Evolutionary conservation across 331 rosid genomes (phyloP), one percentile per base, ranked within the genome.

Genomic region (Pyrus hybrid): DNA sequence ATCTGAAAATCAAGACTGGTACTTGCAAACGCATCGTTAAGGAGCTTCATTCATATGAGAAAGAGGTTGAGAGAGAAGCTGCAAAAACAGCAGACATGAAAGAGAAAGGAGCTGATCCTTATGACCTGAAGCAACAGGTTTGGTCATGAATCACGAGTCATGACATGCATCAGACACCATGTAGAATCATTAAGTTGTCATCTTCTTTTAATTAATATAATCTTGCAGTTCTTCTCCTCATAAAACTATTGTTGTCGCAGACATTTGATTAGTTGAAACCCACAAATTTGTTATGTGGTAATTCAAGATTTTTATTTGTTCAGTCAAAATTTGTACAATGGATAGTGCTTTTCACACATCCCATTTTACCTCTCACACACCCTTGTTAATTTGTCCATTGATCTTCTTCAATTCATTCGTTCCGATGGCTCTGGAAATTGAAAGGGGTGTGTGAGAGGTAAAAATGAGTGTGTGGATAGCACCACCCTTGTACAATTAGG

Each of bases 91-190:
- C 91, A 65, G 91, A 93, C 79, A 93, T 91, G 98, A 93, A 91
- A 82, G 92, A 88, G 30, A 91, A 83, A 67, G 93, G 93, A 37
- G 98, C 98, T 62, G 98, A 93, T 62, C 91, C 89, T 53, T 85
- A 91, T 82, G 98, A 93, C 73, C 96, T 93, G 71, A 93, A 89
- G 85, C 98, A 93, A 80, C 98, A 93, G 96, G 98, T 88, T 78
- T 37, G 47, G 28, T 64, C 51, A n/a, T 18, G 13, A 67, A 37
- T 10, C 45, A 37, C 2, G 45, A 37, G 45, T 37, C 45, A 41
- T 41, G 45, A 41, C 67, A 47, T n/a, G 53, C 11, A 29, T 16
- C 58, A 57, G 53, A 8, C 26, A 65, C 6, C 62, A 25, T 13
- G 49, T 43, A 13, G 61, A 65, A 17, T 20, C 16, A 26, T 49